Base-by-base conservation (phyloP, 108 stramenopile genomes). In the Aurantiochytrium sp. region DNA sequence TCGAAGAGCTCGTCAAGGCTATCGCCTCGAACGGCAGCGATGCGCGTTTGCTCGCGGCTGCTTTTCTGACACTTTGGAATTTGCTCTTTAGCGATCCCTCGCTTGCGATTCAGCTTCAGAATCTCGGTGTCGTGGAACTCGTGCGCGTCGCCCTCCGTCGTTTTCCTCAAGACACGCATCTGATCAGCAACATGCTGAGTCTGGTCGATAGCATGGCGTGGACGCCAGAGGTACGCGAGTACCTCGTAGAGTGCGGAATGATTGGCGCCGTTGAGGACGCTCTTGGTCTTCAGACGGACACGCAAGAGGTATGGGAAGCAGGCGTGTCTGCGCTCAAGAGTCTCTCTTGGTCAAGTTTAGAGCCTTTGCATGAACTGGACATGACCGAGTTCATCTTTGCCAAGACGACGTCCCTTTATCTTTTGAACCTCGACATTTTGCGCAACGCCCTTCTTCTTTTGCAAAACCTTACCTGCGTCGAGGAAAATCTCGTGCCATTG, bases 251-350 rank as follows among this genome's bases (percentile, higher is more conserved):
- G 16, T 12, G 49, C 10, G 76, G 76, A 14, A 53, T 53, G 76
- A 4, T 53, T 23, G 25, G 1, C 1, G 45, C 23, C 0, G 51
- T 83, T 6, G 49, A 83, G 51, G 76, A 83, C 19, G 76, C 51
- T 6, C n/a, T 83, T 14, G 43, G 76, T 55, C 12, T 47, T 23
- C 18, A 83, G 45, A 8, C 73, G 44, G 76, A 53, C 49, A 3
- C 51, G 6, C 49, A 83, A 23, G 76, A 83, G 28, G 76, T 83
- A 16, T 83, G 76, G 76, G 76, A 83, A 35, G 51, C 49, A 2
- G 76, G 49, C 5, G 28, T 83, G n/a, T 47, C 76, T 47, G 76
- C 76, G n/a, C 76, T 83, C 51, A 83, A 83, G 51, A 83, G 76
- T 45, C 76, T 83, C 0, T 83, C 76, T 12, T 83, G 76, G 76